A percentile compares a stretch with the other conserved stretches of the same genome.
These are phyloP conservation scores for Saxispiralis lemnorum DNA, from an alignment of 495 filamentous ascomycete species.

Conservation along the genomic window DNA sequence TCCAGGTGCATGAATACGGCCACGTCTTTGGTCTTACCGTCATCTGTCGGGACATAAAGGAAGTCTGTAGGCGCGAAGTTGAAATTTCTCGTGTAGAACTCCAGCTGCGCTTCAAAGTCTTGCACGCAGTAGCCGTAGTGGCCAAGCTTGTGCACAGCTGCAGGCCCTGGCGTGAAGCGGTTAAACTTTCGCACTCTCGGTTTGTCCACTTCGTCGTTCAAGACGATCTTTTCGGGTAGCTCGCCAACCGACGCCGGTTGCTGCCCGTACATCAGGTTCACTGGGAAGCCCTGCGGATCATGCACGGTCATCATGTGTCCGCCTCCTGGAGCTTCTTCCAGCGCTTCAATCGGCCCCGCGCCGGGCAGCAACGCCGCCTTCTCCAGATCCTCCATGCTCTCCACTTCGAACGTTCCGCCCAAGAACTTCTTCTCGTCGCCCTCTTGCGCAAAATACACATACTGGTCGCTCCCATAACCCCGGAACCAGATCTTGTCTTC, in stretches of 20 bases:
- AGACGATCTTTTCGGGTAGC: constrained; percentile 32
- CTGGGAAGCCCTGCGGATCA: constrained; percentile 41
- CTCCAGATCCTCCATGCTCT: constrained; percentile 21
- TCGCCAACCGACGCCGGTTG: constrained; percentile 22
- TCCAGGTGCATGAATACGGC: constrained; percentile 49
- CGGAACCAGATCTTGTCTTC: constrained; percentile 21
- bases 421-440: constrained; percentile 24
- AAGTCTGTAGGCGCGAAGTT: constrained; percentile 43
- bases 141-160: constrained; percentile 54
- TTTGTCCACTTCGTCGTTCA: constrained; percentile 29
- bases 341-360: constrained; percentile 29
- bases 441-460: constrained; percentile 25
- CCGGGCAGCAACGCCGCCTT: constrained; percentile 16
- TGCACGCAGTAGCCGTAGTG: constrained; percentile 51
- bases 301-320: constrained; percentile 39
- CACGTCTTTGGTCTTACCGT: constrained; percentile 29
- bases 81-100: constrained; percentile 50
- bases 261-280: constrained; percentile 43
- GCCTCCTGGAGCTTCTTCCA: constrained; percentile 37
- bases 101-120: constrained; percentile 36
- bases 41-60: constrained; percentile 28
- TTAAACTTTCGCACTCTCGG: constrained; percentile 21
- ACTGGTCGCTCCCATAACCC: constrained; percentile 24
- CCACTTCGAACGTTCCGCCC: constrained; percentile 24
- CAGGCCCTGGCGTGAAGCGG: constrained; percentile 37